Conservation (phyloP, 345 rosid genomes). For the Brassica incana region DNA sequence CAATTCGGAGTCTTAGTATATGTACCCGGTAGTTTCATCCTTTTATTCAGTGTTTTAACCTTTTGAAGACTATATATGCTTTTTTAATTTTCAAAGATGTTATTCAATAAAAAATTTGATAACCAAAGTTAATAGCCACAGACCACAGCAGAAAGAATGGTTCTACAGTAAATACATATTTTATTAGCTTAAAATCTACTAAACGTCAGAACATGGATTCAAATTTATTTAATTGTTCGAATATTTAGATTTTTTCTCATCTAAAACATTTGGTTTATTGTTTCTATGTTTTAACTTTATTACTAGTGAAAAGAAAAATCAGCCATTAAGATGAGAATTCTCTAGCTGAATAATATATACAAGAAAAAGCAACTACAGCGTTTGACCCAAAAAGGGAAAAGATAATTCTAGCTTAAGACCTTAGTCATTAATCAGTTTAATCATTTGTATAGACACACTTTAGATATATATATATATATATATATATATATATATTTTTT, state of each 20-base stretch:
- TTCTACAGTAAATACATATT: neutral
- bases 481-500: no score
- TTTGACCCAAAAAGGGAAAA: neutral
- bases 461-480: neutral
- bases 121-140: neutral
- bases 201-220: no score
- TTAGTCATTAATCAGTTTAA: constrained; percentile 1
- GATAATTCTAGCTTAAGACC: neutral
- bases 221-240: neutral
- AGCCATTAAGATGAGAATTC: neutral
- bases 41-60: neutral
- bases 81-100: neutral
- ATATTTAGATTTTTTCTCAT: neutral
- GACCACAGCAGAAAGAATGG: neutral
- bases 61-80: neutral
- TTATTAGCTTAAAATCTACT: no score
- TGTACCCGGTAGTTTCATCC: neutral
- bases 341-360: neutral
- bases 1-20: neutral
- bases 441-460: neutral
- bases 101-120: neutral
- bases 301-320: neutral
- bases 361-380: neutral
- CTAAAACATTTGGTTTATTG: neutral
- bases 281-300: neutral